Evolutionary conservation across 2,329 filamentous ascomycete genomes (phyloP), one percentile per base, ranked within the genome.

Genomic region (Colletotrichum viniferum): DNA sequence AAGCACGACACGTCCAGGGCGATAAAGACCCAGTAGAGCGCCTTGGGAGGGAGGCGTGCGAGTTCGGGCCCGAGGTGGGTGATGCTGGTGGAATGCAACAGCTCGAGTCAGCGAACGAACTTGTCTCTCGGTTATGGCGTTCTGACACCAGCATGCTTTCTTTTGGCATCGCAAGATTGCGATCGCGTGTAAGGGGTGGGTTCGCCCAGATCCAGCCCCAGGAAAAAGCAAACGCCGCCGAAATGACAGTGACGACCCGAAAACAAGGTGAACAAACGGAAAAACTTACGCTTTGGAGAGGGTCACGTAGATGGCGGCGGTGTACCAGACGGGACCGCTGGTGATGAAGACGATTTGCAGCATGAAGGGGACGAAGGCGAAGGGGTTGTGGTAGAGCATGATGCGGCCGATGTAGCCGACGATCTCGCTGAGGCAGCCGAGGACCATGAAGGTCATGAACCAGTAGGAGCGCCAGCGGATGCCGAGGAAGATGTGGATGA

Each of bases 251-350:
- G 43, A 52, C 43, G 1, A 21, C 43, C 38, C 10, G 43, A 21
- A 38, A 36, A 43, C 16, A 36, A 43, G 36, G 30, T 34, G 52
- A 21, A 48, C 8, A 9, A 43, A 26, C n/a, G 9, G 4, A 24
- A 30, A 55, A 30, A 77, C 81, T 78, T 61, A 85, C 84, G 83
- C 79, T 77, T 84, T 84, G 77, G 82, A 84, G 34, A 93, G 86
- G 34, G 90, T 92, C 69, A 94, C 88, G 81, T 94, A 94, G 80
- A 94, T 91, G 74, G 91, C 91, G 1, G 92, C 92, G 32, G 90
- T 78, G 88, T 90, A 87, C 77, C 85, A 87, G 75, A 87, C 84
- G 68, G 85, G 85, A 12, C 83, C 85, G 76, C 83, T 81, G 5
- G 90, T 93, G 66, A 94, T 86, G 82, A 90, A 92, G 76, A 81